Evolutionary conservation across 148 eudicot species (phyloP).

Genomic region (Chenopodium album): DNA sequence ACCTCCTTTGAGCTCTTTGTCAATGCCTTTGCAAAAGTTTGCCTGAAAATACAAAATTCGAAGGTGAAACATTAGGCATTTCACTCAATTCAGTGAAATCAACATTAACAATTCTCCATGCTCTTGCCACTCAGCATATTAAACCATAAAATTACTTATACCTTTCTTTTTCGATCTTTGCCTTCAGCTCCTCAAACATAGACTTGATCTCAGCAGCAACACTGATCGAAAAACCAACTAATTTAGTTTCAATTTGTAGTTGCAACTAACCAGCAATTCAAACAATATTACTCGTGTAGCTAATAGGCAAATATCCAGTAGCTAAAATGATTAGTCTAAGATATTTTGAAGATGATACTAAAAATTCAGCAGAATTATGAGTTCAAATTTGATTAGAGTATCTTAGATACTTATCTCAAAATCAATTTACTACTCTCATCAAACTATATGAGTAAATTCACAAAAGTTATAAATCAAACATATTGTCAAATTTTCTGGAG

Average conservation of each 20-base stretch:
- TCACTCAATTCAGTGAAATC: background rate
- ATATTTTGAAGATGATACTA: background rate
- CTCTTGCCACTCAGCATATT: background rate
- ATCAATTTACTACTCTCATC: background rate
- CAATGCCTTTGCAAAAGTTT: conserved; percentile 69
- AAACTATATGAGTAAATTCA: background rate
- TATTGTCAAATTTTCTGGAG: background rate
- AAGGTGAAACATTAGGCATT: background rate
- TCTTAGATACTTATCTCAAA: background rate
- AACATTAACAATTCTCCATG: background rate
- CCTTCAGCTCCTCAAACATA: conserved; percentile 70
- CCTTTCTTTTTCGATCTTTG: conserved; percentile 90
- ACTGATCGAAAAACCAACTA: conserved; percentile 32
- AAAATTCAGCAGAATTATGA: background rate
- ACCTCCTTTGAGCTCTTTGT: conserved; percentile 95
- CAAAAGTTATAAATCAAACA: no score
- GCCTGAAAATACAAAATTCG: conserved; percentile 43
- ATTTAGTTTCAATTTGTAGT: background rate
- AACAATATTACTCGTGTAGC: background rate
- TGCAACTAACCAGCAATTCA: no score
- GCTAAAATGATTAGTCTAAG: background rate
- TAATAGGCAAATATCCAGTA: background rate
- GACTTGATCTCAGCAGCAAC: conserved; percentile 73
- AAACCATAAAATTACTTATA: conserved; percentile 15
- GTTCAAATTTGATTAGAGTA: no score